These are phyloP conservation scores for Marchantia paleacea DNA, from an alignment of 225 moss, liverwort and hornwort genomes.

Conservation along the genomic window DNA sequence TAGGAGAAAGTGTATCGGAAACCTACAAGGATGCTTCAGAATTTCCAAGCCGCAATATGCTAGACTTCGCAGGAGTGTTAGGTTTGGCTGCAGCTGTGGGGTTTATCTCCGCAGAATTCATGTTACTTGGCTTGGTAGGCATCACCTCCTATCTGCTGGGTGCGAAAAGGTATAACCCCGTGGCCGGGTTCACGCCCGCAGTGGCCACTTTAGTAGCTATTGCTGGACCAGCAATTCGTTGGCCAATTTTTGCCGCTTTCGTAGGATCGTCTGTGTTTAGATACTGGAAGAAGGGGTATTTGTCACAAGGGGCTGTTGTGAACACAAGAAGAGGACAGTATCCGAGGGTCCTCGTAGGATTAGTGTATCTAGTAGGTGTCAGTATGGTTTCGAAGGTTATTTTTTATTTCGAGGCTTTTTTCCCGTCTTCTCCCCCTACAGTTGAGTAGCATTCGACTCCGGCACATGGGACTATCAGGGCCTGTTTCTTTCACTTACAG, in stretches of 20 bases:
- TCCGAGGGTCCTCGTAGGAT: conserved; percentile 34
- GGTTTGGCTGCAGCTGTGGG: conserved; percentile 34
- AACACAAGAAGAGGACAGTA: conserved; percentile 26
- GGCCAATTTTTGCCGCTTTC: conserved; percentile 29
- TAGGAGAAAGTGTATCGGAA: conserved; percentile 41
- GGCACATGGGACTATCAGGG: no score
- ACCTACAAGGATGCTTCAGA: conserved; percentile 24
- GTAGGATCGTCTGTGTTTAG: conserved; percentile 29
- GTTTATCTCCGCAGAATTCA: conserved; percentile 25
- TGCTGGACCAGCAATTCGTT: conserved; percentile 28
- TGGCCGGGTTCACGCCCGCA: conserved; percentile 42
- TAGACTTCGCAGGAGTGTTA: conserved; percentile 34
- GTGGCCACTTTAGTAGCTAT: conserved; percentile 37
- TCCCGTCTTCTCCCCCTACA: conserved; percentile 10
- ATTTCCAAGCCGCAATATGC: conserved; percentile 36
- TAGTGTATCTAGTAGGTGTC: conserved; percentile 36
- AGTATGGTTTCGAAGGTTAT: conserved; percentile 12
- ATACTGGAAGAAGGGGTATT: conserved; percentile 41
- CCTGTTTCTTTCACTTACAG: no score
- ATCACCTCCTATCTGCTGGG: conserved; percentile 28
- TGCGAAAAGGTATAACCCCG: conserved; percentile 41
- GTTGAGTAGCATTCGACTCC: neutral
- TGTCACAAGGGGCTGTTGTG: conserved; percentile 34
- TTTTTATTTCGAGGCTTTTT: conserved; percentile 3
- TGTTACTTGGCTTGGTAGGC: conserved; percentile 28